Evolutionary conservation across 1,139 yeast species (phyloP), one percentile per base, ranked within the genome.

Genomic region (Geotrichum carabidarum): DNA sequence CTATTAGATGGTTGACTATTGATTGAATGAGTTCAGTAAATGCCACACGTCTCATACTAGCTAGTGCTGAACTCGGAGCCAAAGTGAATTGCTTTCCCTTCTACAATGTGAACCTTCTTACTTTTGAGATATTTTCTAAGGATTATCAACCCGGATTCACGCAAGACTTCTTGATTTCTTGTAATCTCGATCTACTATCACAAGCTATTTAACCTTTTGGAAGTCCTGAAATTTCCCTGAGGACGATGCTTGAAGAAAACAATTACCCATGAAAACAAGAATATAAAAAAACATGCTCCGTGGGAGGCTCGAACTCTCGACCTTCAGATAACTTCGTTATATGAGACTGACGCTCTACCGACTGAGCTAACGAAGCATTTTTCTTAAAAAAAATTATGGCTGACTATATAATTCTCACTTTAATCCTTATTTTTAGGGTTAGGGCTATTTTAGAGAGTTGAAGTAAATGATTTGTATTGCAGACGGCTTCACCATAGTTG

Each of bases 341-440:
- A 56, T 56, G 58, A 56, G 58, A 56, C 58, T 56, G 57, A 56
- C 58, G 58, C 58, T 56, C 58, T 56, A 53, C 58, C 58, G 46
- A 56, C 58, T 56, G 58, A 56, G 58, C 58, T 50, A 56, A 56
- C 55, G 57, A 53, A 56, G 58, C 58, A 17, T 6, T 8, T 11
- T 42, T 42, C 27, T 18, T 6, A 18, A 40, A 4, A 11, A 22
- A 40, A 40, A 2, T 40, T 40, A 12, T n/a, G 14, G 14, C 6
- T 34, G 12, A 34, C 7, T n/a, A 34, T 11, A n/a, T 34, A 12
- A 34, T 3, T 3, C 27, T 22, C 27, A 22, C 5, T 5, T 22
- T 22, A 3, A 5, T 22, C 3, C 3, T 22, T 3, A 5, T 22
- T 22, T 22, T 22, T 3, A 22, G 27, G 27, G 27, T 22, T 22